phyloP scores from a whole-genome alignment of 257 asterid genomes.

The Marsdenia floribunda region DNA sequence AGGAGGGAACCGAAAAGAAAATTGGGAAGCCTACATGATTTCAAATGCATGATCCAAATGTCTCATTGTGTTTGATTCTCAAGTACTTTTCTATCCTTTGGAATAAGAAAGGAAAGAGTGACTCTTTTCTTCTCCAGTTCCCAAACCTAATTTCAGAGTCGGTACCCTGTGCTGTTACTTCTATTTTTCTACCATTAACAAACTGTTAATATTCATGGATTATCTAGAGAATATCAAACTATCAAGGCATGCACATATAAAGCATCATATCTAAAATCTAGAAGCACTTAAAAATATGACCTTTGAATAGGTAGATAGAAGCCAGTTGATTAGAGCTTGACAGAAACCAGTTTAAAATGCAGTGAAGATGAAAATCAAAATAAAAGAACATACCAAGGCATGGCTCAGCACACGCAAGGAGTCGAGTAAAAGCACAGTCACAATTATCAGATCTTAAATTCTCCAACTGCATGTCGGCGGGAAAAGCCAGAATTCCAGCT shows the following conservation, averaged over 20 bases:
- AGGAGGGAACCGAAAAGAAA: not conserved
- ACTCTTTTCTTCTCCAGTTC: not conserved
- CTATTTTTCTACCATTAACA: not conserved
- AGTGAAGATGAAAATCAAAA: not conserved
- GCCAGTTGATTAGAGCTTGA: not conserved
- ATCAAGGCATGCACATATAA: not conserved
- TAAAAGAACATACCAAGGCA: constrained; percentile 11
- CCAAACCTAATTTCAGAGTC: not conserved
- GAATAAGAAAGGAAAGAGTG: not conserved
- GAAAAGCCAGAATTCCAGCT: constrained; percentile 59
- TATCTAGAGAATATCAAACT: not conserved
- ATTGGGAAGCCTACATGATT: not conserved
- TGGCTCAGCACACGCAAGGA: constrained; percentile 12
- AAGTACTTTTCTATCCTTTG: not conserved
- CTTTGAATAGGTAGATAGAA: not conserved
- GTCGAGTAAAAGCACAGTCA: constrained; percentile 9
- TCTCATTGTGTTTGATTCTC: not conserved
- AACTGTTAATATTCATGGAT: not conserved
- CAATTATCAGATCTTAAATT: constrained; percentile 25
- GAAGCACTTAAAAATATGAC: not conserved
- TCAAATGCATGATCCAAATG: not conserved
- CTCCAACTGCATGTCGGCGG: constrained; percentile 42
- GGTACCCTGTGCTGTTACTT: not conserved
- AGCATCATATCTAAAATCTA: not conserved
- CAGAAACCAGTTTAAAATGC: not conserved